Base-by-base conservation (phyloP, 768 basidiomycete genomes). In the Glaciozyma antarctica region DNA sequence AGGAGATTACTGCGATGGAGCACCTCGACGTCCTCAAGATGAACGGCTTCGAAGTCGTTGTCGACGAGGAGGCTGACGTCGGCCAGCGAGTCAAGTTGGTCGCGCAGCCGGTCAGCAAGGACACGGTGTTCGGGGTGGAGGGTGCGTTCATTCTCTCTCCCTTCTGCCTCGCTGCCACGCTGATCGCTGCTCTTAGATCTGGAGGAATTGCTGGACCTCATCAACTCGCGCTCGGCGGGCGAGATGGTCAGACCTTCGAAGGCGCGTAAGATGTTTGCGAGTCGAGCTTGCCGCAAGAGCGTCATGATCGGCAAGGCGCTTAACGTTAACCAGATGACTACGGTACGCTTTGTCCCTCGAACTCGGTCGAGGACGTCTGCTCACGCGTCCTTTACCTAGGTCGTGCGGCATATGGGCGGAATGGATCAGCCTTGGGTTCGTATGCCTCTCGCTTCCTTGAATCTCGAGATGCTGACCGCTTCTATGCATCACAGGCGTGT, bases 261-360 rank as follows among this genome's bases (percentile, higher is more conserved):
- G 76, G 90, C 88, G 21, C 82, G 92, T 21, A 81, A 85, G 7
- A 97, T 99, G 93, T 97, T 99, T 74, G 95, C 95, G 0, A 88
- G 86, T 82, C 83, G 93, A 44, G 95, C 95, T 0, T 99, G 95
- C 77, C 77, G 94, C 68, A 92, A 88, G 79, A 97, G 92, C 76
- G 86, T 95, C 49, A 99, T 98, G 95, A 68, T 69, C 26, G 72
- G 95, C 5, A 88, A 84, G 79, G 81, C 91, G 16, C 79, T 98
- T 66, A 90, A 82, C 45, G 79, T 77, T 65, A 76, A 79, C 21
- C 89, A 88, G 73, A 98, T 99, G 94, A 82, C 73, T 0, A 72
- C 74, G 69, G 80, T 79, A 56, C 62, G 74, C 66, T 6, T 28
- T 6, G 2, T 28, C 2, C 17, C 9, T 30, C 26, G 16, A 30